These are phyloP conservation scores for Picochlorum sp. DNA, from an alignment of 139 green algal genomes.

Conservation along the genomic window DNA sequence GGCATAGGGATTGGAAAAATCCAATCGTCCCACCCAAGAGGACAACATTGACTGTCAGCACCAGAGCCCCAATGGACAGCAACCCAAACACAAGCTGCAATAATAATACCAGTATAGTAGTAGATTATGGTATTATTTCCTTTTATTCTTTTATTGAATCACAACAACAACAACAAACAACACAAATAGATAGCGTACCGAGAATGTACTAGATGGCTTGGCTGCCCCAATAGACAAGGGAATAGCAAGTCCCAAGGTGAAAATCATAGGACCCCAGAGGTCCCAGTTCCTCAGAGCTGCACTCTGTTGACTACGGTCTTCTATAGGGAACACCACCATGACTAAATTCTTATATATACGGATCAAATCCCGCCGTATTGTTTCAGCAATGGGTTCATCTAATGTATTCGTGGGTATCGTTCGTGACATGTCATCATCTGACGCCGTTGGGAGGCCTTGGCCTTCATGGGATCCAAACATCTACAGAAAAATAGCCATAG, in stretches of 20 bases:
- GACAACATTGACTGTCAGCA: constrained; percentile 93
- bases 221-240: constrained; percentile 53
- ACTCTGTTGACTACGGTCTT: constrained; percentile 53
- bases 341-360: constrained; percentile 77
- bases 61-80: constrained; percentile 72
- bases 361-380: constrained; percentile 80
- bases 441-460: constrained; percentile 6
- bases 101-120: neutral
- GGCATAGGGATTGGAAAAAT: constrained; percentile 91
- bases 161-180: no score
- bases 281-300: constrained; percentile 92
- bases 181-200: constrained; percentile 35
- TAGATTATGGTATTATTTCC: no score
- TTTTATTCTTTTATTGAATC: no score
- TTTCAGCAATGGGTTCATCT: constrained; percentile 83
- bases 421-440: constrained; percentile 3
- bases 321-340: constrained; percentile 72
- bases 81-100: constrained; percentile 88
- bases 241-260: constrained; percentile 69
- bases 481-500: no score
- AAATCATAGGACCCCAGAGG: constrained; percentile 94
- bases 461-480: no score
- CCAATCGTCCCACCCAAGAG: constrained; percentile 93
- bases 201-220: constrained; percentile 62
- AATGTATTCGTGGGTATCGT: constrained; percentile 57